Evolutionary conservation across 148 eudicot genomes (phyloP).

Genomic region (Nyssa sinensis): DNA sequence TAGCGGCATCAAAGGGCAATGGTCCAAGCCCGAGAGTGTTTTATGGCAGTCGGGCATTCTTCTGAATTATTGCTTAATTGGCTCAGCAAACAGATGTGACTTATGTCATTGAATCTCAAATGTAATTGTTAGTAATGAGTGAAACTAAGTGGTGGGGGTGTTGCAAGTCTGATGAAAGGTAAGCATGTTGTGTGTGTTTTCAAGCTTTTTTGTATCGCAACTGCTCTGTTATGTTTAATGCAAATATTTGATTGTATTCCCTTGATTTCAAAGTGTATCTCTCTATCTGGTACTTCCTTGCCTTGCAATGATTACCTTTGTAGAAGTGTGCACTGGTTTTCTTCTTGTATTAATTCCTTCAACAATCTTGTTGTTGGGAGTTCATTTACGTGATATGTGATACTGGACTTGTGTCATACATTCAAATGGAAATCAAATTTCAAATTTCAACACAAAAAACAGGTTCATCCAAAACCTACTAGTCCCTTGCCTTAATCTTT

Average conservation of each 20-base stretch:
- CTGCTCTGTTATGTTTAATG: neutral
- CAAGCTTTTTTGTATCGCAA: constrained; percentile 4
- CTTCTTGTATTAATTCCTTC: neutral
- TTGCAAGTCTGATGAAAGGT: neutral
- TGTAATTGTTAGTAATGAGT: neutral
- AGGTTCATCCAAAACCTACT: no score
- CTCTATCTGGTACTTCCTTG: neutral
- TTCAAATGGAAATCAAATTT: constrained; percentile 2
- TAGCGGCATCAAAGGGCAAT: constrained; percentile 2
- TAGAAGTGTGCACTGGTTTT: neutral
- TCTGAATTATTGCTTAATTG: constrained; percentile 13
- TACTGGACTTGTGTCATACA: neutral
- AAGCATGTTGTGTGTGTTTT: neutral
- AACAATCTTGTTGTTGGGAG: neutral
- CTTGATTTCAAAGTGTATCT: no score
- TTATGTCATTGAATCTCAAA: neutral
- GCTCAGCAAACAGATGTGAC: constrained; percentile 6
- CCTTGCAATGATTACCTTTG: neutral
- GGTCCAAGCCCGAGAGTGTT: constrained; percentile 27
- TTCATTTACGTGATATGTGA: neutral
- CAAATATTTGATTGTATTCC: neutral
- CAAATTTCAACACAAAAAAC: no score
- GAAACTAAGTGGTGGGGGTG: neutral
- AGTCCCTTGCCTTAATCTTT: no score
- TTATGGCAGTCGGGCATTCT: constrained; percentile 35